These are phyloP conservation scores for Mycena albidolilacea DNA, from an alignment of 768 basidiomycete species.

Conservation along the genomic window DNA sequence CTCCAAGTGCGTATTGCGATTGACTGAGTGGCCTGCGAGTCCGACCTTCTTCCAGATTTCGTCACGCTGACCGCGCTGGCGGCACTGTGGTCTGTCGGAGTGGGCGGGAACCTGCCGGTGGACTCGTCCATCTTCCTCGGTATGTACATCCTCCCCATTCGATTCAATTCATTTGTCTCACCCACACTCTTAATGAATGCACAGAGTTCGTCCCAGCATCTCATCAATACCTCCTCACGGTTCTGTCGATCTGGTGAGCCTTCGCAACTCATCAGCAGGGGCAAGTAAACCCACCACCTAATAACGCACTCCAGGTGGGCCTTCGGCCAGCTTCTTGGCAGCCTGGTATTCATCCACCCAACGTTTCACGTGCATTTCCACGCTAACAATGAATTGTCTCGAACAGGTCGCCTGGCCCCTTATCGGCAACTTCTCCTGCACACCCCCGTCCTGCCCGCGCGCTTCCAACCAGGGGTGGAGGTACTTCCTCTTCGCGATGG, in stretches of 20 bases:
- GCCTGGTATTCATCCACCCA: conserved; percentile 50
- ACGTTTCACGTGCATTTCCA: too few relatives aligned
- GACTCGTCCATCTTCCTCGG: conserved; percentile 68
- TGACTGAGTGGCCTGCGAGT: not conserved
- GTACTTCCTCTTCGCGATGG: conserved; percentile 69
- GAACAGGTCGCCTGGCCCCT: conserved; percentile 71
- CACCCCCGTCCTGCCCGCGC: conserved; percentile 52
- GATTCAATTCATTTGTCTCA: conserved; percentile 15
- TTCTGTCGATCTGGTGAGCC: conserved; percentile 69
- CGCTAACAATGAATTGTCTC: too few relatives aligned
- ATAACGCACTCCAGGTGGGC: conserved; percentile 45
- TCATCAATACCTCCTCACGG: conserved; percentile 72
- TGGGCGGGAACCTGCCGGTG: conserved; percentile 72
- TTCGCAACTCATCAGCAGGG: not conserved
- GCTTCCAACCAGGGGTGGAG: conserved; percentile 76
- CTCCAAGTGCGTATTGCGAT: conserved; percentile 43
- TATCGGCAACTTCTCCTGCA: conserved; percentile 69
- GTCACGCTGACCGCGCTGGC: conserved; percentile 63
- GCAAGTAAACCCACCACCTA: too few relatives aligned
- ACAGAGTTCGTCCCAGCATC: conserved; percentile 66
- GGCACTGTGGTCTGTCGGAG: conserved; percentile 63
- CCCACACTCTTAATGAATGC: conserved; percentile 17
- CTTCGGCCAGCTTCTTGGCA: conserved; percentile 66
- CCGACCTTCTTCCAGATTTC: conserved; percentile 48
- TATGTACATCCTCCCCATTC: conserved; percentile 30